Evolutionary conservation across 2,329 filamentous ascomycete genomes (phyloP), one percentile per base, ranked within the genome.

Genomic region (Cylindrodendrum hubeiense): DNA sequence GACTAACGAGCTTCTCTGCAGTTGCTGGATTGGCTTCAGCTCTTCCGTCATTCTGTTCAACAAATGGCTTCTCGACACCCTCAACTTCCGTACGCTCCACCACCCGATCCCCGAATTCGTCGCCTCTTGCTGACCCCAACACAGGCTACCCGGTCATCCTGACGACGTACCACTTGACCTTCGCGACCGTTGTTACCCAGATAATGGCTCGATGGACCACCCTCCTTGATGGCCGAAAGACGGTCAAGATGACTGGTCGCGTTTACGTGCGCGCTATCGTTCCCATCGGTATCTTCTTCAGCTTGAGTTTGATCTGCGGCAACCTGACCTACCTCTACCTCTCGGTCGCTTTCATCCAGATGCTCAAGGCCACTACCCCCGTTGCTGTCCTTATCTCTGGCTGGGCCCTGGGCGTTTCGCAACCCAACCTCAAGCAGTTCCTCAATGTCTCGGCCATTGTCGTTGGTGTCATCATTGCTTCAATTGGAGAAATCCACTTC

Each of bases 31-130:
- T 78, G 85, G 90, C 65, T 87, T 98, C 80, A 97, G 93, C 77
- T 97, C 94, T 46, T 93, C 92, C 75, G 94, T 98, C 78, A 99
- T 99, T 79, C 86, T 99, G 67, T 98, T 98, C 91, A 98, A 99
- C 90, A 99, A 99, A 89, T 97, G 93, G 90, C 94, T 99, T 76
- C 88, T 98, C 68, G 91, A 95, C 76, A 95, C 91, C 41, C 87
- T 91, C 68, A 87, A 93, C 69, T 98, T 98, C 85, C 88, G 81
- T 83, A 81, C 72, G 81, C 74, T 49, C 15, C 53, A 21, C 41
- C 57, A 46, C 15, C 41, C 53, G 47, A 46, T 44, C 58, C 37
- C 51, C 52, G 24, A 65, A 8, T 33, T 26, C 56, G 30, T 24
- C 47, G 15, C 13, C 53, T 21, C 19, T 15, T 68, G 63, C 71